Evolutionary conservation across 805 yeast species (phyloP).

Genomic region (Myxozyma mucilagina): DNA sequence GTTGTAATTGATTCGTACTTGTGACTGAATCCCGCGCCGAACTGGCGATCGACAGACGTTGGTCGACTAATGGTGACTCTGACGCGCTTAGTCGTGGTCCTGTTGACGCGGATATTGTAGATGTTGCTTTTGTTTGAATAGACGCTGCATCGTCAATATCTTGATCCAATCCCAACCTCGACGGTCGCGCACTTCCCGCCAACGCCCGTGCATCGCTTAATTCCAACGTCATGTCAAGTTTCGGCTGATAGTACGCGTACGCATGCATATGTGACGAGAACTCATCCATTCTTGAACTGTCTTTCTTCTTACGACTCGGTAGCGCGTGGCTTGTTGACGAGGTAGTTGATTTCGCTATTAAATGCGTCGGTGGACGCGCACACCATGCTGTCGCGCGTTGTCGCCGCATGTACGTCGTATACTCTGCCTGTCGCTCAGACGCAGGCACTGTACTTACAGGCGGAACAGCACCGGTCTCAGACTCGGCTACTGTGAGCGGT

Average conservation of each 20-base stretch:
- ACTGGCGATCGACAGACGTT: neutral
- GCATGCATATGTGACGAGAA: slow-evolving; percentile 17
- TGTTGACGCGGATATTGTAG: neutral
- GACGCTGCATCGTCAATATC: neutral
- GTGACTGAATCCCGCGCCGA: neutral
- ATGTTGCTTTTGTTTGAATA: neutral
- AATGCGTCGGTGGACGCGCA: slow-evolving; percentile 14
- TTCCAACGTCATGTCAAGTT: slow-evolving; percentile 31
- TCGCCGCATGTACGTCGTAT: slow-evolving; percentile 23
- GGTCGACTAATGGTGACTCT: neutral
- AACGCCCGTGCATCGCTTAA: slow-evolving; percentile 25
- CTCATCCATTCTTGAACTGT: slow-evolving; percentile 6
- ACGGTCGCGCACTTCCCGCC: neutral
- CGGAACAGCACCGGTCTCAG: neutral
- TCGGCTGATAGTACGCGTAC: slow-evolving; percentile 29
- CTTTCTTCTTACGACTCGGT: slow-evolving; percentile 3
- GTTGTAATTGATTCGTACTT: neutral
- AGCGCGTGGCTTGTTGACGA: neutral
- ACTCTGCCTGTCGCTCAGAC: slow-evolving; percentile 11
- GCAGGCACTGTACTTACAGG: neutral
- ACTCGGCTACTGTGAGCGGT: neutral
- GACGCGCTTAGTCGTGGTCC: neutral
- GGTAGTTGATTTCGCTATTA: neutral
- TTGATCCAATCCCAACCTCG: neutral
- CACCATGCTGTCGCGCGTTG: slow-evolving; percentile 30